Base-by-base conservation (phyloP, 1,284 basidiomycete species). In the Papiliotrema flavescens region DNA sequence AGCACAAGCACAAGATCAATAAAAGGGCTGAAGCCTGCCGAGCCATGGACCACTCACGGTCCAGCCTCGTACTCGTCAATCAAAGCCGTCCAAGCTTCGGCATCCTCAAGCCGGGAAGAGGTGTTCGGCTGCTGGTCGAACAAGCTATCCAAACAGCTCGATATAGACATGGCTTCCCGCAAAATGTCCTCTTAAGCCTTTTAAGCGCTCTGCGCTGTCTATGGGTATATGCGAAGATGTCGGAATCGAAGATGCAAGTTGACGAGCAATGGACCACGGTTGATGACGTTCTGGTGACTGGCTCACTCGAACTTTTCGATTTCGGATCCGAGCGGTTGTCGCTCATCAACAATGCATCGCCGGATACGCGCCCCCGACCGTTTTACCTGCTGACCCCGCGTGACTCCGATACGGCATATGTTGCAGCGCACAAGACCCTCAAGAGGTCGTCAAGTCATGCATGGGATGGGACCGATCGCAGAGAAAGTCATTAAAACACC, bases 401-500 rank as follows among this genome's bases (percentile, higher is more conserved):
- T n/a, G n/a, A n/a, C n/a, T n/a, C n/a, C n/a, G n/a, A n/a, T n/a
- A n/a, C n/a, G n/a, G n/a, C n/a, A n/a, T n/a, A n/a, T n/a, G n/a
- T n/a, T n/a, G n/a, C n/a, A n/a, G n/a, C n/a, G n/a, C 28, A 32
- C 28, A 32, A 32, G 6, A 32, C 11, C 6, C 6, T 32, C 28
- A 32, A 32, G 28, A 32, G 6, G 28, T 6, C 28, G 28, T 32
- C 28, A 32, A 32, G 28, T 32, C 39, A 40, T 40, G 39, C 42
- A 26, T 44, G 5, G 17, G 17, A 17, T 15, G 39, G 7, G 5
- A 40, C 17, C 28, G 11, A 11, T 32, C 28, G 28, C 28, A 32
- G 28, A 32, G n/a, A n/a, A n/a, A n/a, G 20, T 23, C 17, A 7
- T 32, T 57, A 70, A 43, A 70, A 68, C 15, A 70, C 66, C 39